phyloP scores from a whole-genome alignment of 345 rosid species.

The Salix udensis region DNA sequence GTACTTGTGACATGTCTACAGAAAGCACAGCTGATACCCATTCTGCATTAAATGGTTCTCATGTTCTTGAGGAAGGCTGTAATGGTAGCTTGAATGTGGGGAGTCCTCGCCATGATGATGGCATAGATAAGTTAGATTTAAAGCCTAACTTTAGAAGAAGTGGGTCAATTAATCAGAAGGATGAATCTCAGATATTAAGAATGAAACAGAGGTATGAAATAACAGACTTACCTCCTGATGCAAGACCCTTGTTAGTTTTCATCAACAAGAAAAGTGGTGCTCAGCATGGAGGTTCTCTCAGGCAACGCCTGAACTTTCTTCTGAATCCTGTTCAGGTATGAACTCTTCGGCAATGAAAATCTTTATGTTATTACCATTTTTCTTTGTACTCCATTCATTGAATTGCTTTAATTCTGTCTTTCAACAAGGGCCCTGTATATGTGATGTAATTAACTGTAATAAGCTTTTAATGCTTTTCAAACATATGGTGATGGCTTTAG shows the following conservation, averaged over 20 bases:
- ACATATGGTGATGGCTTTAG: background rate
- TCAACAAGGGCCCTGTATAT: background rate
- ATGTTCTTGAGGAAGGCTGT: conserved; percentile 45
- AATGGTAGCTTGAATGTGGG: conserved; percentile 35
- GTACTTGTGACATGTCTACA: conserved; percentile 45
- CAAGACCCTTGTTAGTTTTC: conserved; percentile 72
- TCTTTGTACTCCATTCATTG: background rate
- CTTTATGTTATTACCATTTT: background rate
- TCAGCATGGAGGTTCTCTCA: conserved; percentile 66
- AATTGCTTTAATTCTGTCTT: background rate
- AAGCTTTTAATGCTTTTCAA: background rate
- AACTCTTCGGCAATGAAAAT: background rate
- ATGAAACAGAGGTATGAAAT: conserved; percentile 73
- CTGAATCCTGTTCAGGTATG: conserved; percentile 75
- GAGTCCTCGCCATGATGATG: conserved; percentile 35
- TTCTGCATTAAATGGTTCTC: conserved; percentile 41
- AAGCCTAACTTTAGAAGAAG: conserved; percentile 57
- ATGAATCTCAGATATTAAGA: conserved; percentile 59
- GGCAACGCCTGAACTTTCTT: conserved; percentile 65
- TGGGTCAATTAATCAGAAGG: conserved; percentile 65
- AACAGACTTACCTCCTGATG: conserved; percentile 52
- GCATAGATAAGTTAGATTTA: conserved; percentile 43
- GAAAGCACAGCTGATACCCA: conserved; percentile 59
- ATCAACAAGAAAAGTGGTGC: conserved; percentile 84
- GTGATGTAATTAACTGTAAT: background rate